Evolutionary conservation across 2,329 filamentous ascomycete genomes (phyloP), one percentile per base, ranked within the genome.

Genomic region (Exophiala phaeomuriformis): DNA sequence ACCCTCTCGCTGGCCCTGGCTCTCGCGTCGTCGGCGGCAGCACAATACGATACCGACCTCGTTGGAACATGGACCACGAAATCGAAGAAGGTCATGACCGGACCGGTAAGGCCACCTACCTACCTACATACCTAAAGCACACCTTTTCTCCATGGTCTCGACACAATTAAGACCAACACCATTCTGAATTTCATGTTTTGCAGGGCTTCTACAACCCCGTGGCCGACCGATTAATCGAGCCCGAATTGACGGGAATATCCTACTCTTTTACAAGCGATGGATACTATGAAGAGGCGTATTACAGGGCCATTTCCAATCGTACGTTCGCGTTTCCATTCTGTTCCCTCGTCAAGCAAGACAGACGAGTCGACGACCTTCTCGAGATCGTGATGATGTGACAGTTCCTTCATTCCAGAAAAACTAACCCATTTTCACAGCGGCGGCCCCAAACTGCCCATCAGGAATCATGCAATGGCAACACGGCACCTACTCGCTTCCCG

Each of bases 31-130:
- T 53, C 50, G 6, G 60, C 52, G 32, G 47, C 51, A 37, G 61
- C 59, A 9, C 56, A 63, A 42, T 53, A 30, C 51, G 51, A 55
- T 36, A 28, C 48, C n/a, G 71, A 77, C 49, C 70, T 87, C 32
- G 76, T 81, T n/a, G 84, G 84, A 54, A 88, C 84, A 54, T 88
- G 84, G 84, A 78, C 80, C 10, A 84, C 82, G 43, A 88, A 88
- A 68, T 84, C 82, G 29, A 80, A 78, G 65, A 79, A 80, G 57
- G 85, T 85, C 39, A 65, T 86, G 42, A 88, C 84, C 5, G 84
- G 85, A 42, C 79, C 83, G 50, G 84, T 86, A 79, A 54, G 74
- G 72, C 19, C 29, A 30, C 1, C 4, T 30, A 9, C 29, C 28
- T n/a, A 19, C 19, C 19, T 19, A 19, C 19, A 19, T 2, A 19